Conservation (phyloP, 176 grass and related monocot species). For the Areca catechu region DNA sequence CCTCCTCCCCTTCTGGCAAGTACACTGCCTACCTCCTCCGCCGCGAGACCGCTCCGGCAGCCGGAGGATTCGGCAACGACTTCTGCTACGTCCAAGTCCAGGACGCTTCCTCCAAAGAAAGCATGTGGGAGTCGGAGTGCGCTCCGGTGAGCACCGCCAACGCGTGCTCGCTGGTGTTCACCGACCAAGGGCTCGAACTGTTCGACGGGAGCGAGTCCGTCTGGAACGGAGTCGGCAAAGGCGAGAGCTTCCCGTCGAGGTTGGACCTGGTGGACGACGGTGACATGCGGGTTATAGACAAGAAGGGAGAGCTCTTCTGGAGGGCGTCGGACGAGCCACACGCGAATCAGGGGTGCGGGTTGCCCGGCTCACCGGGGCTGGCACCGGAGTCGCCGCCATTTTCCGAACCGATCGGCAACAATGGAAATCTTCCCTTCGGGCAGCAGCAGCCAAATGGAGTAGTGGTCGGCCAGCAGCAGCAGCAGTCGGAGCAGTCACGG, state of each 20-base stretch:
- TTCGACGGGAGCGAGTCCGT: conserved; percentile 68
- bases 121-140: conserved; percentile 86
- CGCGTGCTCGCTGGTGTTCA: conserved; percentile 64
- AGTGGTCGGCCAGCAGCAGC: background rate
- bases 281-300: conserved; percentile 84
- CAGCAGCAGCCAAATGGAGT: conserved; percentile 1
- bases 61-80: conserved; percentile 68
- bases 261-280: conserved; percentile 81
- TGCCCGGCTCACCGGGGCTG: conserved; percentile 51
- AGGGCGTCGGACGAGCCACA: conserved; percentile 54
- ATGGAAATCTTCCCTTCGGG: conserved; percentile 43
- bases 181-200: conserved; percentile 59
- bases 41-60: conserved; percentile 35
- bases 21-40: conserved; percentile 57
- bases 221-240: conserved; percentile 41
- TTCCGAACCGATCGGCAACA: conserved; percentile 47
- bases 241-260: conserved; percentile 49
- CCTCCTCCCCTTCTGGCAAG: conserved; percentile 62
- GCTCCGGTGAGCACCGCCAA: conserved; percentile 57
- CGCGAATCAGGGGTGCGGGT: conserved; percentile 53
- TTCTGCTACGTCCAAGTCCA: conserved; percentile 79
- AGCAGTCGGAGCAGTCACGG: background rate
- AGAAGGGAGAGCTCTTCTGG: conserved; percentile 77
- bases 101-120: conserved; percentile 18
- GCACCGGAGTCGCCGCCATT: conserved; percentile 46